phyloP scores from a whole-genome alignment of 257 asterid species.

The Gardenia jasminoides region DNA sequence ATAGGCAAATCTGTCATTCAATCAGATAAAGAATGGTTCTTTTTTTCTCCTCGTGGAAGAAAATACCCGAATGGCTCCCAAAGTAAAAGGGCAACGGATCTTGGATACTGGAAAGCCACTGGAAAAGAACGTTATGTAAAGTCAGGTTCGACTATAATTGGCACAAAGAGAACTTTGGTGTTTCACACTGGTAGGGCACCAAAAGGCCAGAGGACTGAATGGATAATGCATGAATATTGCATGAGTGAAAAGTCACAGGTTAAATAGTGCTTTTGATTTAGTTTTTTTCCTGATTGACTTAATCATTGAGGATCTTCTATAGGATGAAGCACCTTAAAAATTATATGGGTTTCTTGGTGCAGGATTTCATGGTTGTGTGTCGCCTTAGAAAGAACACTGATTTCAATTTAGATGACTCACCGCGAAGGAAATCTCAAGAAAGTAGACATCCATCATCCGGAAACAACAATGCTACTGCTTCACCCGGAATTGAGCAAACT shows the following conservation, averaged over 20 bases:
- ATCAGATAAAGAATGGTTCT: conserved; percentile 90
- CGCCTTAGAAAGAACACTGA: conserved; percentile 75
- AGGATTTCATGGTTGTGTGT: conserved; percentile 81
- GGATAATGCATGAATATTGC: conserved; percentile 94
- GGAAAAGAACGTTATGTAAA: conserved; percentile 77
- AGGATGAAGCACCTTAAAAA: neutral
- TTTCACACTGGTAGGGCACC: conserved; percentile 93
- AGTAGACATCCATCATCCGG: conserved; percentile 20
- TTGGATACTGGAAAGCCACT: conserved; percentile 94
- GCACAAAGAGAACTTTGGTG: conserved; percentile 81
- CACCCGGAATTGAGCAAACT: conserved; percentile 39
- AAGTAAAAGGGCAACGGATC: conserved; percentile 72
- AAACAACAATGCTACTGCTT: conserved; percentile 21
- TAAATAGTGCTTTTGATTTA: neutral
- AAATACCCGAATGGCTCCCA: conserved; percentile 91
- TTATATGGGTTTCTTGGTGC: neutral
- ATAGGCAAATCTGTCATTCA: conserved; percentile 57
- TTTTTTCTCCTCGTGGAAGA: conserved; percentile 79
- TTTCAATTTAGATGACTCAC: conserved; percentile 45
- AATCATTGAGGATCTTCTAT: neutral
- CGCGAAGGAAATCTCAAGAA: conserved; percentile 20
- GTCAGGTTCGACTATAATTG: conserved; percentile 60
- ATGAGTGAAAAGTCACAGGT: conserved; percentile 59
- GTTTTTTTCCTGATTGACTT: neutral
- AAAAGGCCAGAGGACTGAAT: conserved; percentile 78